Percentiles rank a stretch among this genome's conserved stretches.
These are phyloP conservation scores for Sugiyamaella castrensis DNA, from an alignment of 1,139 yeast genomes.

Conservation along the genomic window DNA sequence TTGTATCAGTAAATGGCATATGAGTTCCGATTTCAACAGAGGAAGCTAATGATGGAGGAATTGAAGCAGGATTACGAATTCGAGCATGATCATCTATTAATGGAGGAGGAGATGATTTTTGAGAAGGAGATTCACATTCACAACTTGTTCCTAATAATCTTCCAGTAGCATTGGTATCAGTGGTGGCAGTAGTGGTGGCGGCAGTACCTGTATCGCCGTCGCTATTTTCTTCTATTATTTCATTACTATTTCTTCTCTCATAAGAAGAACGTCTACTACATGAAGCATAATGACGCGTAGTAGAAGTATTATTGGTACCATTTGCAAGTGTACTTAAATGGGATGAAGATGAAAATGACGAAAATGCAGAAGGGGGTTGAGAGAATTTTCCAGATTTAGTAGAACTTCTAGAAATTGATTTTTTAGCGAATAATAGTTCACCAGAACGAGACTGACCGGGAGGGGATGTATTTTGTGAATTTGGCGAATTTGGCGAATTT, in stretches of 20 bases:
- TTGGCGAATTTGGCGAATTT: constrained; percentile 5
- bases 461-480: constrained; percentile 2
- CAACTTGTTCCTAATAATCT: constrained; percentile 24
- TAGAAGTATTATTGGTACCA: neutral
- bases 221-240: no score
- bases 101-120: constrained; percentile 25
- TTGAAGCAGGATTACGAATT: constrained; percentile 36
- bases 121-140: constrained; percentile 23
- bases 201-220: neutral
- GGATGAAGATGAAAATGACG: constrained; percentile 16
- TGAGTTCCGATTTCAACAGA: constrained; percentile 35
- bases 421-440: constrained; percentile 22
- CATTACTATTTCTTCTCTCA: no score
- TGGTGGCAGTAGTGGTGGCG: neutral
- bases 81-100: constrained; percentile 30
- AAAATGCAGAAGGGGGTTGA: constrained; percentile 24
- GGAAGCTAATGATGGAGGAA: constrained; percentile 14
- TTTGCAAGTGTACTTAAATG: constrained; percentile 16
- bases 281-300: neutral
- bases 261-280: constrained; percentile 1
- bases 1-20: constrained; percentile 30
- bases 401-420: constrained; percentile 16
- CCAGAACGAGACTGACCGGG: constrained; percentile 5
- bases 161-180: constrained; percentile 2
- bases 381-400: constrained; percentile 9